Evolutionary conservation across 2,329 filamentous ascomycete genomes (phyloP).

Genomic region (Exophiala xenobiotica): DNA sequence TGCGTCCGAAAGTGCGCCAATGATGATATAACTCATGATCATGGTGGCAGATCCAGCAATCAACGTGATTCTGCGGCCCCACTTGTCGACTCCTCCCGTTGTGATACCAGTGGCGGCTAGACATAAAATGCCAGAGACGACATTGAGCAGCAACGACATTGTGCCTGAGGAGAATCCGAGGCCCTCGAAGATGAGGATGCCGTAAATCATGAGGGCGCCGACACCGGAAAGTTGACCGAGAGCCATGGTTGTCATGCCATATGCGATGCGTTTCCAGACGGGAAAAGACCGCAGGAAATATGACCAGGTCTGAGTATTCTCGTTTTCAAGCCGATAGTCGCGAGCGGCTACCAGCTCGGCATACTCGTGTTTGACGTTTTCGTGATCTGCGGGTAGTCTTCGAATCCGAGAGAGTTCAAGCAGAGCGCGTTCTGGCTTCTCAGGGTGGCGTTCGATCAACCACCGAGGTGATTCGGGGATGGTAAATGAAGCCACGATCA

Average conservation of each 20-base stretch:
- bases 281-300: neutral
- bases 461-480: conserved; percentile 41
- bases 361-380: conserved; percentile 38
- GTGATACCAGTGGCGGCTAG: neutral
- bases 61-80: conserved; percentile 11
- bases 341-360: conserved; percentile 39
- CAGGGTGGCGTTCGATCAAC: conserved; percentile 39
- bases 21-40: conserved; percentile 15
- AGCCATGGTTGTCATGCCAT: conserved; percentile 39
- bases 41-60: conserved; percentile 8
- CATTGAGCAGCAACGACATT: conserved; percentile 11
- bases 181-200: conserved; percentile 41
- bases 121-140: conserved; percentile 10
- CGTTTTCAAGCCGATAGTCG: conserved; percentile 34
- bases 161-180: conserved; percentile 33
- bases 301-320: neutral
- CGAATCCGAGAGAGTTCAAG: conserved; percentile 36
- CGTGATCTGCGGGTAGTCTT: conserved; percentile 33
- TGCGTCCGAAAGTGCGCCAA: conserved; percentile 8
- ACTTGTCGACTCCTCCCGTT: conserved; percentile 11
- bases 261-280: conserved; percentile 38
- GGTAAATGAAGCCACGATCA: conserved; percentile 40
- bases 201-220: conserved; percentile 41
- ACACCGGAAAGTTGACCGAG: conserved; percentile 38
- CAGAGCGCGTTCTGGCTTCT: conserved; percentile 36